A percentile compares a stretch with the other conserved stretches of the same genome.
These are phyloP conservation scores for Pleodorina starrii DNA, from an alignment of 139 green algal genomes.

Conservation along the genomic window DNA sequence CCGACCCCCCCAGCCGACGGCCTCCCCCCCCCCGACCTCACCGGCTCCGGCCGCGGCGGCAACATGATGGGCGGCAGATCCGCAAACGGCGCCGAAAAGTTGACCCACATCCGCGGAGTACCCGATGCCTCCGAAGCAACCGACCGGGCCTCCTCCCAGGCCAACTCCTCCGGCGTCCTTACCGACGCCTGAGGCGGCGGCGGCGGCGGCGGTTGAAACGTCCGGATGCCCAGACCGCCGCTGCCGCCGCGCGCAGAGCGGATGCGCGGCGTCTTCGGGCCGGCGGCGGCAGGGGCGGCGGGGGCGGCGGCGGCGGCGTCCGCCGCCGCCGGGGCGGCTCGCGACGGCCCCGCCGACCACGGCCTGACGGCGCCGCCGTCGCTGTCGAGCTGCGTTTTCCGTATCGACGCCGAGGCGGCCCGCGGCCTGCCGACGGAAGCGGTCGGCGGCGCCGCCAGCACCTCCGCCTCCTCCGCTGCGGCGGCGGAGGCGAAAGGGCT, in stretches of 20 bases:
- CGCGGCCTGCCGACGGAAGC: neutral
- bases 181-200: neutral
- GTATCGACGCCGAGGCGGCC: neutral
- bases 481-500: neutral
- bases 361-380: neutral
- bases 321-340: neutral
- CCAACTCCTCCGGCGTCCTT: constrained; percentile 32
- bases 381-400: neutral
- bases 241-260: constrained; percentile 1
- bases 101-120: constrained; percentile 65
- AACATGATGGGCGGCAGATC: constrained; percentile 69
- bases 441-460: neutral
- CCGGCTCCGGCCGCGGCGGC: constrained; percentile 58
- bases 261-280: neutral
- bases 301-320: neutral
- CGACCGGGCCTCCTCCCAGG: constrained; percentile 52
- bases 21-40: constrained; percentile 1
- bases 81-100: constrained; percentile 68
- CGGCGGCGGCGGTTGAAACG: too few relatives aligned
- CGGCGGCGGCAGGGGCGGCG: neutral
- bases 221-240: neutral
- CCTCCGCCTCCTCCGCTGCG: neutral
- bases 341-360: neutral
- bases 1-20: neutral
- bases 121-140: constrained; percentile 41